Percentiles rank a stretch among this genome's conserved stretches.
Evolutionary conservation across 2,329 filamentous ascomycete genomes (phyloP).

Genomic region (Xylariaceae sp.): DNA sequence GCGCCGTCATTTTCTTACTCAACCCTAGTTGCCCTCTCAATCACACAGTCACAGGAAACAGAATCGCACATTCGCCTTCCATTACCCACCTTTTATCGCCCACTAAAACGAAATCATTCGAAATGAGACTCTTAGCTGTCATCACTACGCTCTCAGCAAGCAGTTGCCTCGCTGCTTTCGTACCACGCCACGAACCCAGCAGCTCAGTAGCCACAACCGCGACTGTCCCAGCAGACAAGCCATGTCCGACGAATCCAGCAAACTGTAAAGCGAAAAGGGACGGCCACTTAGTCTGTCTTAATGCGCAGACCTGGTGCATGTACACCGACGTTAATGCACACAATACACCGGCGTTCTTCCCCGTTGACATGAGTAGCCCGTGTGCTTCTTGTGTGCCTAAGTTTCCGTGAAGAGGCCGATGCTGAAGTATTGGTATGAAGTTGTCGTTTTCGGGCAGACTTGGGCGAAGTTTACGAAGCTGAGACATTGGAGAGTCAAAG

Average conservation of each 20-base stretch:
- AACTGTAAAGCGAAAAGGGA: conserved; percentile 9
- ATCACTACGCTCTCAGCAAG: conserved; percentile 12
- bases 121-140: conserved; percentile 12
- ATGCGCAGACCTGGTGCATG: conserved; percentile 16
- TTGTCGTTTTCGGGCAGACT: too few relatives aligned
- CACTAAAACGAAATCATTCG: too few relatives aligned
- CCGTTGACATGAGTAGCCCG: conserved; percentile 13
- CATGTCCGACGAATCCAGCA: conserved; percentile 15
- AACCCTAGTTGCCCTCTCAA: too few relatives aligned
- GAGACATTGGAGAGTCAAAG: too few relatives aligned
- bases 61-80: too few relatives aligned
- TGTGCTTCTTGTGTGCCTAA: conserved; percentile 13
- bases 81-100: too few relatives aligned
- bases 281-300: conserved; percentile 17
- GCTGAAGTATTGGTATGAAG: too few relatives aligned
- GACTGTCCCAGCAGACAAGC: conserved; percentile 5
- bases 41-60: neutral
- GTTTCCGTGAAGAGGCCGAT: too few relatives aligned
- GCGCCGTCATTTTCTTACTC: too few relatives aligned
- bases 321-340: conserved; percentile 13
- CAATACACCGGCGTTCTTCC: conserved; percentile 16
- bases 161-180: conserved; percentile 6
- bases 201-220: conserved; percentile 2
- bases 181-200: conserved; percentile 7
- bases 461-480: too few relatives aligned